A percentile compares a stretch with the other conserved stretches of the same genome.
phyloP scores from a whole-genome alignment of 2,329 filamentous ascomycete species.

The Remersonia thermophila region DNA sequence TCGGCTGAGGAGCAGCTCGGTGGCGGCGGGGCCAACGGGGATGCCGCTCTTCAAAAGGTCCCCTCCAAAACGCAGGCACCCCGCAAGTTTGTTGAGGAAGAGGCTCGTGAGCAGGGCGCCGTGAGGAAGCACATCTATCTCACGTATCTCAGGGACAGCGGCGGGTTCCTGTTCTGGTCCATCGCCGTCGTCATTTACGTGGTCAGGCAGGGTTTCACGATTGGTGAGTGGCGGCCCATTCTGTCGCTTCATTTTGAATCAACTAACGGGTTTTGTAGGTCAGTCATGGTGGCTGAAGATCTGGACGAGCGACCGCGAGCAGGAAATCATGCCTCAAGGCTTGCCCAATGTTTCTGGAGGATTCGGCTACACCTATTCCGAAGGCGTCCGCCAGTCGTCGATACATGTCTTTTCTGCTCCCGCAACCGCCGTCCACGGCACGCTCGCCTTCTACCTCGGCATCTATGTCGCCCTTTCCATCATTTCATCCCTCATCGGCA shows the following conservation, averaged over 20 bases:
- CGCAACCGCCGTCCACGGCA: conserved; percentile 22
- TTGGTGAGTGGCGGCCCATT: conserved; percentile 32
- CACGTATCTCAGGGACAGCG: conserved; percentile 54
- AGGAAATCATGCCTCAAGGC: conserved; percentile 15
- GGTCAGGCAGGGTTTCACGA: conserved; percentile 38
- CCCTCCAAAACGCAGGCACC: conserved; percentile 35
- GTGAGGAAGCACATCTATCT: conserved; percentile 56
- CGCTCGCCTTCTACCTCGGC: conserved; percentile 51
- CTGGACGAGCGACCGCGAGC: conserved; percentile 41
- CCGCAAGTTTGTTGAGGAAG: conserved; percentile 66
- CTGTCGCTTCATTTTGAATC: not conserved
- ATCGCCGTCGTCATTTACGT: conserved; percentile 41
- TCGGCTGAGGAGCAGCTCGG: conserved; percentile 31
- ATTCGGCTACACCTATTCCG: conserved; percentile 31
- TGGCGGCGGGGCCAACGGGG: conserved; percentile 24
- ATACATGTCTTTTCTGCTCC: conserved; percentile 26
- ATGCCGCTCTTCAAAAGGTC: conserved; percentile 33
- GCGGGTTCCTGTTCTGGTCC: conserved; percentile 49
- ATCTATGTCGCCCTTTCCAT: conserved; percentile 54
- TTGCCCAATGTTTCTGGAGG: conserved; percentile 20
- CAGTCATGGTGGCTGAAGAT: conserved; percentile 53
- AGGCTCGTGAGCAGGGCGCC: conserved; percentile 57
- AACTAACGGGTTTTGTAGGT: conserved; percentile 19
- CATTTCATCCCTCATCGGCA: conserved; percentile 44
- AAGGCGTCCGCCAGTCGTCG: conserved; percentile 34